Percentiles rank a stretch among this genome's conserved stretches.
Evolutionary conservation across 2,329 filamentous ascomycete genomes (phyloP).

Genomic region (Apiospora arundinis): DNA sequence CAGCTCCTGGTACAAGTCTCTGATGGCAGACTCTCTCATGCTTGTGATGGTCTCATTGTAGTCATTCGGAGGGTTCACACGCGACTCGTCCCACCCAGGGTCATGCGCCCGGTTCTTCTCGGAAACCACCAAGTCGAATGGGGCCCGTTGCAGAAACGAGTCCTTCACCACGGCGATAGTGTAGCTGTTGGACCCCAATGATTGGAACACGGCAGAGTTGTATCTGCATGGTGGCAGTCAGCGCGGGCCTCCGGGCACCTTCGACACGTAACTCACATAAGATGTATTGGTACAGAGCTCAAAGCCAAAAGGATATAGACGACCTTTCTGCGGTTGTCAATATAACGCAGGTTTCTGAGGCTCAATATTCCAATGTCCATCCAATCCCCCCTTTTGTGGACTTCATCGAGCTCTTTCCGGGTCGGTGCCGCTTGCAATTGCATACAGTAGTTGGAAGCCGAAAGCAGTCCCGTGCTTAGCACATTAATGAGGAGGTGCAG

Average conservation of each 20-base stretch:
- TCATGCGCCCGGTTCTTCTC: conserved; percentile 28
- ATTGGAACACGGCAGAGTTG: conserved; percentile 32
- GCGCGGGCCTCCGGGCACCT: not conserved
- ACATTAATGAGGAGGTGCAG: conserved; percentile 42
- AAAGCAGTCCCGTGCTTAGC: conserved; percentile 39
- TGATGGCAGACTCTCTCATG: conserved; percentile 28
- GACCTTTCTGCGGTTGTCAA: conserved; percentile 24
- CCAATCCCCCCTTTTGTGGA: conserved; percentile 25
- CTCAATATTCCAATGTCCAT: conserved; percentile 30
- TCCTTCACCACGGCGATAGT: conserved; percentile 29
- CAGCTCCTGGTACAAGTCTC: conserved; percentile 23
- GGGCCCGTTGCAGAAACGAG: conserved; percentile 27
- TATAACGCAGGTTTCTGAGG: conserved; percentile 27
- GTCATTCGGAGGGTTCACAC: conserved; percentile 24
- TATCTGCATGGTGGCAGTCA: conserved; percentile 21
- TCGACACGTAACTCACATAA: conserved; percentile 24
- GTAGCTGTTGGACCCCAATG: conserved; percentile 30
- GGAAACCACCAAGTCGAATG: conserved; percentile 26
- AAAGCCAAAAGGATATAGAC: conserved; percentile 27
- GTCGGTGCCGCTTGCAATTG: conserved; percentile 44
- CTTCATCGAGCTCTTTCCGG: conserved; percentile 37
- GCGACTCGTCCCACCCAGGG: conserved; percentile 26
- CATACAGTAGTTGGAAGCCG: conserved; percentile 46
- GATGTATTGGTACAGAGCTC: conserved; percentile 28
- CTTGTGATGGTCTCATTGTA: conserved; percentile 25